These are phyloP conservation scores for Nyctanthes arbortristis DNA, from an alignment of 257 asterid species.

Conservation along the genomic window DNA sequence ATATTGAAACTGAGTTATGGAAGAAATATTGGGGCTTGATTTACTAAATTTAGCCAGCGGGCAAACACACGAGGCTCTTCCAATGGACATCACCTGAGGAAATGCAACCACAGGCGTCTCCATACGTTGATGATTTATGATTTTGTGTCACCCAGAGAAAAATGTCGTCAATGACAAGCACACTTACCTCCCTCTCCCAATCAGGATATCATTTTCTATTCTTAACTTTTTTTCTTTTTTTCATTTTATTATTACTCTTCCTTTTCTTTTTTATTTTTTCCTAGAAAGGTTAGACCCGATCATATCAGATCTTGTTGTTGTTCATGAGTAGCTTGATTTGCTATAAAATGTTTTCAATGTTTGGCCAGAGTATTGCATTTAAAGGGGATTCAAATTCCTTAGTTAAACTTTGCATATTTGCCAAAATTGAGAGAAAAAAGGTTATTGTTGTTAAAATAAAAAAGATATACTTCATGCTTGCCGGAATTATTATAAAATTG, in stretches of 20 bases:
- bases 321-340: too few relatives aligned
- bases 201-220: not conserved
- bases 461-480: too few relatives aligned
- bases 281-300: not conserved
- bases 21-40: not conserved
- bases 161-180: constrained; percentile 22
- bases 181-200: not conserved
- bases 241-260: too few relatives aligned
- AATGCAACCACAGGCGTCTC: constrained; percentile 11
- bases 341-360: too few relatives aligned
- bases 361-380: too few relatives aligned
- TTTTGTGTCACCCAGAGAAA: constrained; percentile 22
- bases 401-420: not conserved
- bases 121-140: constrained; percentile 28
- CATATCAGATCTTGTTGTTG: too few relatives aligned
- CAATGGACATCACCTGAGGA: constrained; percentile 32
- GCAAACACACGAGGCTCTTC: constrained; percentile 32
- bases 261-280: too few relatives aligned
- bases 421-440: not conserved
- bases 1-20: not conserved
- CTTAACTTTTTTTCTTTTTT: not conserved
- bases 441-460: too few relatives aligned
- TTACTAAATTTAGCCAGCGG: constrained; percentile 20
- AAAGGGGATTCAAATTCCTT: not conserved
- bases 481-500: too few relatives aligned